Base-by-base conservation (phyloP, 164 flowering plant species). In the Berberis thunbergii region DNA sequence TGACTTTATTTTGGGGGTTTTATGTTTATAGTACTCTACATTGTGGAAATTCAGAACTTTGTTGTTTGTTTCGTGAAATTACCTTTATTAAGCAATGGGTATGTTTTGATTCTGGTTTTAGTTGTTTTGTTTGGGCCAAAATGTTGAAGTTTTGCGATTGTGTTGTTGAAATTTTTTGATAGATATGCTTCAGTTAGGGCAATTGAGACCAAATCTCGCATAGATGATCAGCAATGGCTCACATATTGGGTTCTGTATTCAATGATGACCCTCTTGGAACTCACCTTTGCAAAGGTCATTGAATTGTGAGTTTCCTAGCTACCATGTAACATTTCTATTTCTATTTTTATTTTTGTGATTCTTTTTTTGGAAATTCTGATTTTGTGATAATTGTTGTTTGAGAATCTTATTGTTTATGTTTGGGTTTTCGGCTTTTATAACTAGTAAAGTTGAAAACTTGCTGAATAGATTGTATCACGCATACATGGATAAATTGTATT, bases 141-240 rank as follows among this genome's bases (percentile, higher is more conserved):
- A 13, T 8, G 41, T 7, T 65, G 45, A 42, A 41, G n/a, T 54
- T 55, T 39, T 54, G 57, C 6, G 1, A 45, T 12, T 63, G 7
- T 4, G 8, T 52, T 1, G 11, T 52, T 52, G n/a, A 6, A 6
- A 1, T 7, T 52, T 10, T 52, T 52, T 57, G 46, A 42, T 78
- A 91, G 98, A 49, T 91, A 89, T 78, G 92, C 93, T 45, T 92
- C 98, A 49, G 65, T 92, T 49, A 80, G 79, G 68, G 98, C 96
- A 45, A 89, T 92, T 65, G 98, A 92, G 78, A 84, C 79, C 6
- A 81, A 78, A 69, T 87, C 96, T 40, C 80, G 64, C 44, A 63
- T 67, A 1, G 96, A 92, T 65, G 93, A 89, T 77, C 88, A 76
- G 63, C 98, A 92, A 67, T 92, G 96, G 98, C 89, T 92, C 4